A percentile compares a stretch with the other conserved stretches of the same genome.
Evolutionary conservation across 2,329 filamentous ascomycete genomes (phyloP).

Genomic region (Fusarium lateritium): DNA sequence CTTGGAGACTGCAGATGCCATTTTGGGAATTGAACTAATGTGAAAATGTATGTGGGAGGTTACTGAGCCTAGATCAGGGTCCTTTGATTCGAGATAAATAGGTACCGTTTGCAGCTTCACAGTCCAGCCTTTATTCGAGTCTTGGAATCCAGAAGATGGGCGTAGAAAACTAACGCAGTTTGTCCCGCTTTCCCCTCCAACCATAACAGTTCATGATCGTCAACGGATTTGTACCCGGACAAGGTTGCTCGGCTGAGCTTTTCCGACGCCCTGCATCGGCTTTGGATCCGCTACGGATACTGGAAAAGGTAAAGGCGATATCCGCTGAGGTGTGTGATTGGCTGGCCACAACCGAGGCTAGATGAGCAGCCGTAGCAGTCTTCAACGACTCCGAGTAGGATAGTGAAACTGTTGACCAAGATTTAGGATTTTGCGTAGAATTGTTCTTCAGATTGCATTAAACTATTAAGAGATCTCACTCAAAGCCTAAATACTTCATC

Average conservation of each 20-base stretch:
- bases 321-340: constrained; percentile 2
- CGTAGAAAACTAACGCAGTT: constrained; percentile 4
- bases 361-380: neutral
- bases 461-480: neutral
- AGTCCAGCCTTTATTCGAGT: neutral
- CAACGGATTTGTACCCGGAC: constrained; percentile 16
- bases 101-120: neutral
- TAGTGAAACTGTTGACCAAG: too few relatives aligned
- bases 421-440: neutral
- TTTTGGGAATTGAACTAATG: constrained; percentile 48
- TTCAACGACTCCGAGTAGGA: neutral
- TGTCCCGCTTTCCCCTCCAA: constrained; percentile 22
- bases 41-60: neutral
- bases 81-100: neutral
- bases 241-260: constrained; percentile 3
- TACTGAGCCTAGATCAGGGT: fast-evolving
- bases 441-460: neutral
- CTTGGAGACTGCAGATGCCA: constrained; percentile 75
- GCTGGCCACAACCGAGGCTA: constrained; percentile 2
- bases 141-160: neutral
- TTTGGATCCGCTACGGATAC: constrained; percentile 5
- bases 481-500: constrained; percentile 42
- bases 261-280: constrained; percentile 18
- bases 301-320: constrained; percentile 27
- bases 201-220: neutral